phyloP scores from a whole-genome alignment of 139 green algal genomes.

The Coelastrella sp. region DNA sequence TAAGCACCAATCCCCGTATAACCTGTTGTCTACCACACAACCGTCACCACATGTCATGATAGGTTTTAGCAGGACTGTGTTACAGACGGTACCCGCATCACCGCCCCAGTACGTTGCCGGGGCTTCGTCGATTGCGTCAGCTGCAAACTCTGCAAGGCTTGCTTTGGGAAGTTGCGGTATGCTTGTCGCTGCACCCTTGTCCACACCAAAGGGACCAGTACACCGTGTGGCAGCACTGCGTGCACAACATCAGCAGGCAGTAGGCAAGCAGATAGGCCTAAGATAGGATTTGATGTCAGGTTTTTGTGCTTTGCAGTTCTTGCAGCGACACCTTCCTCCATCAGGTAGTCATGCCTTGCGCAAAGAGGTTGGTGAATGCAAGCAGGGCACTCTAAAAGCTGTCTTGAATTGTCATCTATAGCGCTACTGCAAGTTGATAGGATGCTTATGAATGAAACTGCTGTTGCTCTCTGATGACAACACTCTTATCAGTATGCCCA shows the following conservation, averaged over 20 bases:
- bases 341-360: no score
- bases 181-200: not conserved
- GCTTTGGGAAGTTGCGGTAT: not conserved
- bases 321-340: no score
- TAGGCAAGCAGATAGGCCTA: no score
- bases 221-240: constrained; percentile 32
- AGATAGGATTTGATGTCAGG: no score
- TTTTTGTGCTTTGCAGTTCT: no score
- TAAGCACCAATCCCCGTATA: constrained; percentile 29
- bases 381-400: no score
- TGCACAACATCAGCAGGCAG: not conserved
- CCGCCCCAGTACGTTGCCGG: constrained; percentile 37
- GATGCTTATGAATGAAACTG: no score
- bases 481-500: no score
- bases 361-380: no score
- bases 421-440: no score
- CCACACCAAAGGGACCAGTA: constrained; percentile 26
- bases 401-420: no score
- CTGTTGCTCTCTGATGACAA: not conserved
- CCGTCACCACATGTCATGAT: constrained; percentile 46
- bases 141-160: not conserved
- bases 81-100: constrained; percentile 38
- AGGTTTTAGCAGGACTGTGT: constrained; percentile 42
- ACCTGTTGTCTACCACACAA: constrained; percentile 28
- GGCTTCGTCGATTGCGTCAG: not conserved